These are phyloP conservation scores for Solanum lycopersicoides DNA, from an alignment of 257 asterid species.

Conservation along the genomic window DNA sequence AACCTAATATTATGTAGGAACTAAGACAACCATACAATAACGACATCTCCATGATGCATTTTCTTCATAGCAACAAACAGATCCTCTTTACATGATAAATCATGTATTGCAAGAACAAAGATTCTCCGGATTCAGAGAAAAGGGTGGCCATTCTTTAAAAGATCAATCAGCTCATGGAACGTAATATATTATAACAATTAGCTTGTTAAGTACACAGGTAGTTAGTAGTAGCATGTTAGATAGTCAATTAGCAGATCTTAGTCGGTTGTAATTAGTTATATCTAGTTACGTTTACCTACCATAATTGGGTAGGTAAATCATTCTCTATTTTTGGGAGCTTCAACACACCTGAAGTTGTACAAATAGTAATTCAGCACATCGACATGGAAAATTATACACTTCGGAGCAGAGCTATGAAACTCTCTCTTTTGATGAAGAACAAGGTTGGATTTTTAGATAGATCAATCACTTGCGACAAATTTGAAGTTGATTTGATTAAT, in stretches of 20 bases:
- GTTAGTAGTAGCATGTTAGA: not conserved
- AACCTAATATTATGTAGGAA: not conserved
- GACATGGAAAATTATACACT: not conserved
- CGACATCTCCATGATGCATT: not conserved
- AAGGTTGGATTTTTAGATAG: not conserved
- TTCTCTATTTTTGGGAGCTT: not conserved
- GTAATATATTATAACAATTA: not conserved
- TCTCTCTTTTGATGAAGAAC: not conserved
- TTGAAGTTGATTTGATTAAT: not conserved
- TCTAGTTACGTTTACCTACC: not conserved
- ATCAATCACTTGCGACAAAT: not conserved
- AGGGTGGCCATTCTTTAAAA: not conserved
- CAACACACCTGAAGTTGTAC: not conserved
- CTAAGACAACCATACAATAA: not conserved
- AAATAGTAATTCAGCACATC: not conserved
- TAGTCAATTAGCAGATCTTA: not conserved
- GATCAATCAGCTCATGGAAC: not conserved
- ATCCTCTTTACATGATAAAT: not conserved
- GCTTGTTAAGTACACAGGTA: not conserved
- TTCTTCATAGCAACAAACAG: not conserved
- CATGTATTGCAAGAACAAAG: not conserved
- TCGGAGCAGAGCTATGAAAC: not conserved
- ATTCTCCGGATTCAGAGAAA: not conserved
- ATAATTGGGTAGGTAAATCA: not conserved
- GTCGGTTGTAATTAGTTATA: not conserved